Evolutionary conservation across 768 basidiomycete genomes (phyloP).

Genomic region (Astraeus odoratus): DNA sequence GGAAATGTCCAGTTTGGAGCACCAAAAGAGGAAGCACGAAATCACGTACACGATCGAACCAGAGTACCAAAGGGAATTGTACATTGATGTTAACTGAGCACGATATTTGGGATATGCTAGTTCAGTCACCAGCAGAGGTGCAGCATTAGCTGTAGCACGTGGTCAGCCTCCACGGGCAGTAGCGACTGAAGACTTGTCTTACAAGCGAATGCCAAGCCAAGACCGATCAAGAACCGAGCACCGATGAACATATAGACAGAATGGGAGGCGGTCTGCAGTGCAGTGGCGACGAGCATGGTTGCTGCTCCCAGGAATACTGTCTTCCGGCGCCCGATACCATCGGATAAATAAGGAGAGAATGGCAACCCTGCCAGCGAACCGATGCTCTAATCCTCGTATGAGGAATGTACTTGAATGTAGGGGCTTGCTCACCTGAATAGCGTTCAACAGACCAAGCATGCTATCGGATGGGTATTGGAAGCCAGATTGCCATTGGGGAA

Average conservation of each 20-base stretch:
- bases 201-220: slow-evolving; percentile 68
- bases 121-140: slow-evolving; percentile 81
- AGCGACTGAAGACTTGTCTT: slow-evolving; percentile 11
- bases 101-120: slow-evolving; percentile 88
- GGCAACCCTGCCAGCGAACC: slow-evolving; percentile 63
- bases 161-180: background rate
- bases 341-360: slow-evolving; percentile 64
- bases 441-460: slow-evolving; percentile 62
- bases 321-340: too few species aligned
- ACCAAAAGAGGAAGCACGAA: background rate
- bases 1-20: background rate
- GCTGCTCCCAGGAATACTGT: slow-evolving; percentile 62
- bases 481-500: slow-evolving; percentile 54
- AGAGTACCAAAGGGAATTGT: slow-evolving; percentile 84
- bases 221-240: slow-evolving; percentile 72
- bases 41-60: slow-evolving; percentile 64
- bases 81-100: slow-evolving; percentile 69
- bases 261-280: slow-evolving; percentile 63
- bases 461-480: slow-evolving; percentile 60
- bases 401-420: background rate
- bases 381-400: slow-evolving; percentile 47
- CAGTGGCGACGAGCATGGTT: slow-evolving; percentile 64
- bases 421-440: slow-evolving; percentile 52
- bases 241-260: slow-evolving; percentile 76
- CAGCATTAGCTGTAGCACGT: slow-evolving; percentile 47